These are phyloP conservation scores for Moringa oleifera DNA, from an alignment of 345 rosid species.

Conservation along the genomic window DNA sequence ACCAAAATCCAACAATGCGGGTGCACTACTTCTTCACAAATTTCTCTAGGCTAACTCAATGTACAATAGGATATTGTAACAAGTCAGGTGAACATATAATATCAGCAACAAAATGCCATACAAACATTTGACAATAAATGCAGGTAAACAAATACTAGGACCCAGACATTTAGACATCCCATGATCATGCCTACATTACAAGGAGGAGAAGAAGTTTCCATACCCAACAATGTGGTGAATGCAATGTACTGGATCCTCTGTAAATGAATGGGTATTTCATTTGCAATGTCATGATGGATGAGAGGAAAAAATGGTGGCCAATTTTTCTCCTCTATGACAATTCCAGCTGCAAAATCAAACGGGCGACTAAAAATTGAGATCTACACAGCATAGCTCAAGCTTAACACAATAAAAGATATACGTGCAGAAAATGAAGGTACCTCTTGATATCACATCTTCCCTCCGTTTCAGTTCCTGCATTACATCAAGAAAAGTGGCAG, in stretches of 20 bases:
- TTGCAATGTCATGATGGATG: constrained; percentile 91
- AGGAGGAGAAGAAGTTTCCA: constrained; percentile 10
- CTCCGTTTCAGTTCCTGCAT: constrained; percentile 75
- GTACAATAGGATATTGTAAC: too few relatives aligned
- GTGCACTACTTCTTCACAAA: not conserved
- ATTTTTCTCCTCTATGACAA: constrained; percentile 86
- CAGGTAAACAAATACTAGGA: not conserved
- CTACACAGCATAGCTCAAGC: constrained; percentile 3
- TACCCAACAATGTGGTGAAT: constrained; percentile 86
- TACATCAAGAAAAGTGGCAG: constrained; percentile 13
- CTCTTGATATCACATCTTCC: constrained; percentile 75
- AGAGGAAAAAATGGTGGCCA: constrained; percentile 95
- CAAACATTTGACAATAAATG: not conserved
- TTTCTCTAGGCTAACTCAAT: not conserved
- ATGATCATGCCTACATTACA: too few relatives aligned
- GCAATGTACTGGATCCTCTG: constrained; percentile 84
- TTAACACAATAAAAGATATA: constrained; percentile 7
- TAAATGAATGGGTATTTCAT: constrained; percentile 91
- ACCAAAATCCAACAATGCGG: too few relatives aligned
- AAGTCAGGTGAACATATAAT: not conserved
- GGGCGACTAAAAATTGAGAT: constrained; percentile 11
- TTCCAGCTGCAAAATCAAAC: constrained; percentile 69
- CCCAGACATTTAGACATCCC: not conserved
- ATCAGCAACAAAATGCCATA: too few relatives aligned
- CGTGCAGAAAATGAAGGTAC: constrained; percentile 25